Evolutionary conservation across 495 filamentous ascomycete genomes (phyloP).

Genomic region (Jackrogersella minutella): DNA sequence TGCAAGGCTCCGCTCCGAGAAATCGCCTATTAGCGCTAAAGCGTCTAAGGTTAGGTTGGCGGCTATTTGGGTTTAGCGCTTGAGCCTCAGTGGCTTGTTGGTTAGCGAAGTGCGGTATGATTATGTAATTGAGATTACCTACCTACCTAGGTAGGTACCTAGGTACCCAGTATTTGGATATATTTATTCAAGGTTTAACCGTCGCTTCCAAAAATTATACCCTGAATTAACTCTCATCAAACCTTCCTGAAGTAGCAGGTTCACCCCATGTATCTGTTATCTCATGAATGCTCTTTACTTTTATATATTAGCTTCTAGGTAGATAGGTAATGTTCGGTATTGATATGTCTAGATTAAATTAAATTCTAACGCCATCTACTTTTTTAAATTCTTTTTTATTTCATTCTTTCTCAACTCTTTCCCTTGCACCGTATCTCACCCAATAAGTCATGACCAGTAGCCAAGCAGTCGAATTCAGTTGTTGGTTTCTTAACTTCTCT

Average conservation of each 20-base stretch:
- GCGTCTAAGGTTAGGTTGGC: background rate
- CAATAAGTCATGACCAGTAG: background rate
- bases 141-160: background rate
- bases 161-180: too few relatives aligned
- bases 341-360: background rate
- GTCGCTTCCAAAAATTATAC: too few relatives aligned
- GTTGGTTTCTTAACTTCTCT: background rate
- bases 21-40: constrained; percentile 19
- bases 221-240: background rate
- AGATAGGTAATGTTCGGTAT: too few relatives aligned
- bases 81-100: constrained; percentile 17
- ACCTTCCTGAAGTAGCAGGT: background rate
- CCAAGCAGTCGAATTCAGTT: background rate
- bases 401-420: background rate
- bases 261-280: background rate
- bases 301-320: too few relatives aligned
- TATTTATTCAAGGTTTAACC: too few relatives aligned
- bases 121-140: background rate
- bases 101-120: background rate
- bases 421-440: background rate
- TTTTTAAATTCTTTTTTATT: background rate
- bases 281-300: too few relatives aligned
- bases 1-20: constrained; percentile 30
- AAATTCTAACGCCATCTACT: background rate
- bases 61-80: background rate